Conservation (phyloP, 768 basidiomycete genomes). For the Gymnopilus junonius region DNA sequence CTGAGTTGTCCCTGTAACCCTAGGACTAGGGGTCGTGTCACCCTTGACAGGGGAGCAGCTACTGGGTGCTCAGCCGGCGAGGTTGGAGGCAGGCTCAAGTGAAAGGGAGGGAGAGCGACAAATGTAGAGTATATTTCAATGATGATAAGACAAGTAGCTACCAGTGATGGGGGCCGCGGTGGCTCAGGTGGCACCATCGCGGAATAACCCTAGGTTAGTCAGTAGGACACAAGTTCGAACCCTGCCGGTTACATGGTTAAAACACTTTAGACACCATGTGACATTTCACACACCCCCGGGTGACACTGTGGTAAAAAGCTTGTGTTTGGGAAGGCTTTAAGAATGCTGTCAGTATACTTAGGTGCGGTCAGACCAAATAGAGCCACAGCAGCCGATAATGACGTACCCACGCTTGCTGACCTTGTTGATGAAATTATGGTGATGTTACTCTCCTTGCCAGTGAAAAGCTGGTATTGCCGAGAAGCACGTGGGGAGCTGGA, state of each 20-base stretch:
- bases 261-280: background rate
- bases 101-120: no score
- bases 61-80: no score
- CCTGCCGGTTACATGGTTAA: background rate
- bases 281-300: background rate
- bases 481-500: background rate
- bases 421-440: background rate
- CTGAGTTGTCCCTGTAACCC: no score
- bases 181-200: background rate
- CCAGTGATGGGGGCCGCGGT: background rate
- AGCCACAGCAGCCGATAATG: background rate
- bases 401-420: background rate
- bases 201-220: background rate
- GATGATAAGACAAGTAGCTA: no score
- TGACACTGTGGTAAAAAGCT: background rate
- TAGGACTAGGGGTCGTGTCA: no score
- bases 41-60: no score
- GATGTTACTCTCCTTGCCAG: background rate
- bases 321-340: background rate
- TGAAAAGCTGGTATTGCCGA: background rate
- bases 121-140: no score
- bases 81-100: no score
- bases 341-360: background rate
- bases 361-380: background rate
- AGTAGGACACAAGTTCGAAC: background rate